Conservation (phyloP, 805 yeast genomes). For the Jamesozyma hellenica region DNA sequence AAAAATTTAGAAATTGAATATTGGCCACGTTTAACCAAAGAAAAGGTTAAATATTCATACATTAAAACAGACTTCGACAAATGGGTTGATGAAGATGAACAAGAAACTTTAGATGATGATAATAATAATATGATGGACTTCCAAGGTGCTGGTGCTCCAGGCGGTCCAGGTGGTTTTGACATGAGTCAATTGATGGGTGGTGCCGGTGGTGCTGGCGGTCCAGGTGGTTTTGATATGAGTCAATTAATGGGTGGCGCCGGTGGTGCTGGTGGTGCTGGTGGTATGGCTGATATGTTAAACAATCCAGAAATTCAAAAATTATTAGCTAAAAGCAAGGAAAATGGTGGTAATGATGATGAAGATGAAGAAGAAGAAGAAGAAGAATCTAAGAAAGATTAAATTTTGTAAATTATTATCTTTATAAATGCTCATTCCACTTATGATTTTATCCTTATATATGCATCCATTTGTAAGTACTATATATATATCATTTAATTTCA, state of each 20-base stretch:
- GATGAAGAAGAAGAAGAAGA: conserved; percentile 3
- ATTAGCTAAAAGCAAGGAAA: conserved; percentile 2
- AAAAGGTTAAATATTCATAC: conserved; percentile 66
- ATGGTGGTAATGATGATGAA: conserved; percentile 4
- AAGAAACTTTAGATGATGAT: conserved; percentile 45
- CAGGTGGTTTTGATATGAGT: conserved; percentile 17
- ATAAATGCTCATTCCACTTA: no score
- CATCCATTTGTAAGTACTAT: no score
- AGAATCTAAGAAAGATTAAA: not conserved
- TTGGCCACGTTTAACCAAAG: conserved; percentile 95
- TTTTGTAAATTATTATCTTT: no score
- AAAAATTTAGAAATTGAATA: conserved; percentile 62
- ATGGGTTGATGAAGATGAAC: conserved; percentile 99
- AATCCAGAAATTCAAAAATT: conserved; percentile 2
- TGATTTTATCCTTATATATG: no score
- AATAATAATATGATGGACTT: conserved; percentile 29
- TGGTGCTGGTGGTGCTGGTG: conserved; percentile 15
- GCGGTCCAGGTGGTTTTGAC: conserved; percentile 28
- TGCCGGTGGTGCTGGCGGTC: conserved; percentile 30
- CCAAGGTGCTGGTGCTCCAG: conserved; percentile 31
- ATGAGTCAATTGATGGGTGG: conserved; percentile 25
- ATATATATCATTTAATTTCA: no score
- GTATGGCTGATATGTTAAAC: conserved; percentile 14
- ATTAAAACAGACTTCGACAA: conserved; percentile 92
- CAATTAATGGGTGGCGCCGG: conserved; percentile 21